phyloP scores from a whole-genome alignment of 2,329 filamentous ascomycete genomes.

The Mycosphaerella sp. region DNA sequence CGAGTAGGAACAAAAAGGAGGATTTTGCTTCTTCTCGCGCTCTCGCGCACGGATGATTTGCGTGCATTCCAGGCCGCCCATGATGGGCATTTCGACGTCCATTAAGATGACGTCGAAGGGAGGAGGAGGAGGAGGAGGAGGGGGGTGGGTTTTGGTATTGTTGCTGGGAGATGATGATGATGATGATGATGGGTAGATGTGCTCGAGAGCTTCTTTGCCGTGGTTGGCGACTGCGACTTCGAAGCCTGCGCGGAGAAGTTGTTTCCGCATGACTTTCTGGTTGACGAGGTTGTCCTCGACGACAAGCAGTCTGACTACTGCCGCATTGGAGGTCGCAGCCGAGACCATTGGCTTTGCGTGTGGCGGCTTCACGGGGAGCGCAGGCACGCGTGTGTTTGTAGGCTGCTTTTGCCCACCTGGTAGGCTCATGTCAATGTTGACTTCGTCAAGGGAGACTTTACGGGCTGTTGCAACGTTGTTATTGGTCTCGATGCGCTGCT shows the following conservation, averaged over 20 bases:
- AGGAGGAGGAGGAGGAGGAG: slow-evolving; percentile 14
- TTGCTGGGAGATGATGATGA: not conserved
- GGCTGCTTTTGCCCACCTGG: not conserved
- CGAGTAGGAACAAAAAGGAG: slow-evolving; percentile 48
- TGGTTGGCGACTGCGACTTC: slow-evolving; percentile 25
- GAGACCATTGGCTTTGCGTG: no score
- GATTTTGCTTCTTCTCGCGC: slow-evolving; percentile 26
- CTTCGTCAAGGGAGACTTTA: slow-evolving; percentile 43
- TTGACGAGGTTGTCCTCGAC: slow-evolving; percentile 36
- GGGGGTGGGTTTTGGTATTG: slow-evolving; percentile 2
- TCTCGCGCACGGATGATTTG: slow-evolving; percentile 20
- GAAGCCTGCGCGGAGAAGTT: slow-evolving; percentile 23
- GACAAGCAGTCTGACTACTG: slow-evolving; percentile 21
- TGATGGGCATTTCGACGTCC: slow-evolving; percentile 31
- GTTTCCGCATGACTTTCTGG: slow-evolving; percentile 25
- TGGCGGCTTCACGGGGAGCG: not conserved
- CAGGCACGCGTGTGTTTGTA: not conserved
- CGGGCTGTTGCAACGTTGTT: slow-evolving; percentile 51
- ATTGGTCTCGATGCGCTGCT: not conserved
- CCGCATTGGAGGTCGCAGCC: not conserved
- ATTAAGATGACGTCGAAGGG: slow-evolving; percentile 24
- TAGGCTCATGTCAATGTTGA: not conserved
- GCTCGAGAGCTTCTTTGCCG: slow-evolving; percentile 25
- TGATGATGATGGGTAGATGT: slow-evolving; percentile 4
- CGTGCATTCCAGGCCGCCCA: slow-evolving; percentile 26